A percentile compares a stretch with the other conserved stretches of the same genome.
These are phyloP conservation scores for Combretum micranthum DNA, from an alignment of 345 rosid species.

Conservation along the genomic window DNA sequence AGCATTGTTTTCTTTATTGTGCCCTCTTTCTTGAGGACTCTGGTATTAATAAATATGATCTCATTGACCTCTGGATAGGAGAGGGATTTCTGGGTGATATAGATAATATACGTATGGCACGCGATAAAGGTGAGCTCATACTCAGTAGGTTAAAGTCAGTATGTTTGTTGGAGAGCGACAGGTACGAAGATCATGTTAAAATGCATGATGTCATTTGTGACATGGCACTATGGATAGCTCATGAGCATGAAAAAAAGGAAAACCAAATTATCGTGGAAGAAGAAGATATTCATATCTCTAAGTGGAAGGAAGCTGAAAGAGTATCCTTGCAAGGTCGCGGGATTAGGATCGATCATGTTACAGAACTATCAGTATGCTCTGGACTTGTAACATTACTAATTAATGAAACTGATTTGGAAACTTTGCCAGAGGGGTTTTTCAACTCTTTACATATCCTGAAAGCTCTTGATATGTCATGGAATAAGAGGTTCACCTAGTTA, in stretches of 20 bases:
- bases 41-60: neutral
- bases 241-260: constrained; percentile 5
- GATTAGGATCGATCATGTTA: constrained; percentile 12
- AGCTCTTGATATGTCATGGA: constrained; percentile 21
- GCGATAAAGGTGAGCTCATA: constrained; percentile 18
- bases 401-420: neutral
- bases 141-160: constrained; percentile 17
- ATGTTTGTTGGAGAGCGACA: constrained; percentile 17
- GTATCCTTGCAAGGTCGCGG: constrained; percentile 19
- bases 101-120: neutral
- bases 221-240: no score
- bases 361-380: no score
- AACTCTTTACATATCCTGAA: constrained; percentile 14
- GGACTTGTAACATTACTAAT: constrained; percentile 29
- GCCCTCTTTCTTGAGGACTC: constrained; percentile 18
- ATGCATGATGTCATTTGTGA: constrained; percentile 44
- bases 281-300: neutral
- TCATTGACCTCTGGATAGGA: constrained; percentile 17
- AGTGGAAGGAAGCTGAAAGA: constrained; percentile 14
- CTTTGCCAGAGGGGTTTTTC: constrained; percentile 13
- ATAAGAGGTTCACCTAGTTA: constrained; percentile 8
- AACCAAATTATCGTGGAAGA: constrained; percentile 11
- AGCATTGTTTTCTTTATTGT: constrained; percentile 7
- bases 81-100: constrained; percentile 22
- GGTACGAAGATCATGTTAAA: constrained; percentile 7